These are phyloP conservation scores for Botrytis deweyae DNA, from an alignment of 2,329 filamentous ascomycete species.

Conservation along the genomic window DNA sequence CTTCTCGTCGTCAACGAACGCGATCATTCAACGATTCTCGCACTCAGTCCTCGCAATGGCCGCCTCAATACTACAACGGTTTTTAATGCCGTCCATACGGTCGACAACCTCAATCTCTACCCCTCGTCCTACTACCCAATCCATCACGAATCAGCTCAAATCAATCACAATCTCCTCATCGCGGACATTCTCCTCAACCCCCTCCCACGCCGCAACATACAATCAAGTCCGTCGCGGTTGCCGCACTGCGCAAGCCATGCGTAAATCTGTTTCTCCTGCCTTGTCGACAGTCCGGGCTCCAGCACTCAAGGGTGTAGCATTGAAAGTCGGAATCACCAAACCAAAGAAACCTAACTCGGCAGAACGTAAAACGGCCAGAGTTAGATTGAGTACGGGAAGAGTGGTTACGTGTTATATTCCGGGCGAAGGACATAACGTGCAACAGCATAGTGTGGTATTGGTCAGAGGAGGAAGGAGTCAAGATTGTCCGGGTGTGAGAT, in stretches of 20 bases:
- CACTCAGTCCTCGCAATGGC: background rate
- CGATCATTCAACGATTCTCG: background rate
- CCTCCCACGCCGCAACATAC: conserved; percentile 14
- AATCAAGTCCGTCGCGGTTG: conserved; percentile 52
- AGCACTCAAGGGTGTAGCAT: conserved; percentile 90
- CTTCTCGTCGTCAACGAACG: background rate
- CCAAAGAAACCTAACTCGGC: conserved; percentile 99
- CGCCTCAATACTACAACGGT: background rate
- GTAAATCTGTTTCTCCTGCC: conserved; percentile 85
- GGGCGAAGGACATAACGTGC: conserved; percentile 96
- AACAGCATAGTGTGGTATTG: conserved; percentile 96
- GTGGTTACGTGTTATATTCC: conserved; percentile 93
- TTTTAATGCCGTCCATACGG: conserved; percentile 6
- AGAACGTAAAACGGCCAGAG: conserved; percentile 91
- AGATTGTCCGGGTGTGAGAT: conserved; percentile 98
- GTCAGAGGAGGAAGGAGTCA: conserved; percentile 91
- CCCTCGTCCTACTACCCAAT: background rate
- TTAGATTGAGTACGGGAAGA: conserved; percentile 82
- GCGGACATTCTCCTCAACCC: conserved; percentile 28
- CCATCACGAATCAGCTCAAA: conserved; percentile 29
- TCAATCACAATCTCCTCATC: conserved; percentile 38
- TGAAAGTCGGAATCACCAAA: conserved; percentile 89
- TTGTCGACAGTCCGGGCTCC: conserved; percentile 68
- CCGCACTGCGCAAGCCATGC: conserved; percentile 73
- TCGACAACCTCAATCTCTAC: background rate